Percentiles rank a stretch among this genome's conserved stretches.
phyloP scores from a whole-genome alignment of 768 basidiomycete species.

The Leccinum rimulosum region DNA sequence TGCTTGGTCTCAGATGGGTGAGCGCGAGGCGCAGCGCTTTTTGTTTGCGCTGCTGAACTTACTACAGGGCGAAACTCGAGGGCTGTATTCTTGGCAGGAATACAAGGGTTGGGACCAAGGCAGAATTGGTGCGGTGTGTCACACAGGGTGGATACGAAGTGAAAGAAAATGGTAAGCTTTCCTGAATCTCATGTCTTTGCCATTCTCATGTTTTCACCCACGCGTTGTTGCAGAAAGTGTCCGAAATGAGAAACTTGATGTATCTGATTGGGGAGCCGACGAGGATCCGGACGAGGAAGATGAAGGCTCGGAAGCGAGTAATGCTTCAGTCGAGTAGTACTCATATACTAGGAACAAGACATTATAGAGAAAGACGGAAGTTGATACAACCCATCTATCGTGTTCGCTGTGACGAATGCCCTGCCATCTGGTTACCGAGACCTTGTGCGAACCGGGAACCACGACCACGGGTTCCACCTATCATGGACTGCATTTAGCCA shows the following conservation, averaged over 20 bases:
- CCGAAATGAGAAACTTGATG: constrained; percentile 56
- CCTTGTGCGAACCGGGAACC: constrained; percentile 83
- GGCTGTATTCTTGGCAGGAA: constrained; percentile 73
- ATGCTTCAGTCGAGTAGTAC: constrained; percentile 6
- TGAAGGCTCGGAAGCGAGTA: constrained; percentile 11
- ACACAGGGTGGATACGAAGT: constrained; percentile 81
- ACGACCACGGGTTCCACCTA: constrained; percentile 68
- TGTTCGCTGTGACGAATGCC: constrained; percentile 22
- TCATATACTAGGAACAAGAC: background rate
- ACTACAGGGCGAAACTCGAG: constrained; percentile 67
- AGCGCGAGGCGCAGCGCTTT: background rate
- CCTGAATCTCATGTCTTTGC: background rate
- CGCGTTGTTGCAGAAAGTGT: constrained; percentile 40
- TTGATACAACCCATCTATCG: constrained; percentile 14
- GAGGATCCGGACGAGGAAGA: constrained; percentile 28
- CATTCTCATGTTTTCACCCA: background rate
- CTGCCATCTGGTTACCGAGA: constrained; percentile 75
- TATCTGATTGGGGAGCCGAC: constrained; percentile 51
- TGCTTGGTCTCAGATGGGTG: constrained; percentile 88
- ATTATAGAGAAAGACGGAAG: background rate
- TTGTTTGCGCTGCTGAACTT: constrained; percentile 4
- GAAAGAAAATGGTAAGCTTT: constrained; percentile 50
- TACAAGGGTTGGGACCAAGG: constrained; percentile 69
- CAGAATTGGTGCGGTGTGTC: constrained; percentile 63
- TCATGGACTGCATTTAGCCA: background rate